Evolutionary conservation across 345 rosid species (phyloP).

Genomic region (Sonneratia alba): DNA sequence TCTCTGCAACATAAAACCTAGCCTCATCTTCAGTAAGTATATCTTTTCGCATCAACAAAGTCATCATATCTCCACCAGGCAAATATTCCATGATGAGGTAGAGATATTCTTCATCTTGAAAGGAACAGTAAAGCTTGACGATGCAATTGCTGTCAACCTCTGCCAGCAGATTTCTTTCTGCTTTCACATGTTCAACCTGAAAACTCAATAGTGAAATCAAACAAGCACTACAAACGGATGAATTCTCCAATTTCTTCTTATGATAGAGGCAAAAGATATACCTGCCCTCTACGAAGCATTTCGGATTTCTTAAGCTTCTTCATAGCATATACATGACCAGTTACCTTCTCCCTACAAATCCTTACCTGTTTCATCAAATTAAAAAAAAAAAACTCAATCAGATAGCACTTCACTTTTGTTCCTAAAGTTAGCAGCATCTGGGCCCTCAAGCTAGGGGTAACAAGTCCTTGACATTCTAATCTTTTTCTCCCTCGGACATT

Average conservation of each 20-base stretch:
- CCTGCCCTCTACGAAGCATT: slow-evolving; percentile 99
- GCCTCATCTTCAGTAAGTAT: slow-evolving; percentile 94
- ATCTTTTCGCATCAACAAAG: slow-evolving; percentile 94
- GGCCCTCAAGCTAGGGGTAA: background rate
- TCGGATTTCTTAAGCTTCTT: slow-evolving; percentile 94
- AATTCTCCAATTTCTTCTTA: background rate
- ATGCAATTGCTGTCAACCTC: slow-evolving; percentile 98
- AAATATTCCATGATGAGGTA: slow-evolving; percentile 97
- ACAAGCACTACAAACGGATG: background rate
- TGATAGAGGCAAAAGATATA: slow-evolving; percentile 11
- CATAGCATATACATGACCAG: slow-evolving; percentile 88
- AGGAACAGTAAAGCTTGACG: slow-evolving; percentile 89
- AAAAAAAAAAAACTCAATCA: slow-evolving; percentile 1
- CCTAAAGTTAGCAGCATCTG: background rate
- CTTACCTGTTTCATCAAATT: slow-evolving; percentile 49
- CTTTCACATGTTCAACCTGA: slow-evolving; percentile 98
- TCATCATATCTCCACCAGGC: slow-evolving; percentile 99
- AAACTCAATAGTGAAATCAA: slow-evolving; percentile 9
- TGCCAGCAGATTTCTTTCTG: slow-evolving; percentile 95
- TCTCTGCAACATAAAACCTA: slow-evolving; percentile 90
- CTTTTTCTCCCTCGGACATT: background rate
- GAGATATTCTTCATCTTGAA: slow-evolving; percentile 88
- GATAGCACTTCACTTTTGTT: background rate
- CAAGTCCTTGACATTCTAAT: background rate
- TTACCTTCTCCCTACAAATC: slow-evolving; percentile 75